Evolutionary conservation across 306 rosid species (phyloP).

Genomic region (Albizia julibrissin): DNA sequence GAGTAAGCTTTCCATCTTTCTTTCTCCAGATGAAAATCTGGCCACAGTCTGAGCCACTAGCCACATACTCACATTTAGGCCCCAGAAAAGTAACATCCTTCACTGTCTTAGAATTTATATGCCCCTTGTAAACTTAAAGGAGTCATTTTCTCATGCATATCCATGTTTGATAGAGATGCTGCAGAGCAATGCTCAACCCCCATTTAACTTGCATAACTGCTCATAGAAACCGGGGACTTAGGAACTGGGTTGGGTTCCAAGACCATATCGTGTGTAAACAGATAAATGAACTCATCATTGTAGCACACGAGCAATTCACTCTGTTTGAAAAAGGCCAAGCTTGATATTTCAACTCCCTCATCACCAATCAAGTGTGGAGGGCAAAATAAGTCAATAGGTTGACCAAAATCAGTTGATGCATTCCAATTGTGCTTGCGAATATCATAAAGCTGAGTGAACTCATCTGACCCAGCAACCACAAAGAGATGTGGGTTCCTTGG

Average conservation of each 20-base stretch:
- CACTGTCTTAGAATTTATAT: constrained; percentile 73
- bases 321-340: constrained; percentile 89
- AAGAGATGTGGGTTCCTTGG: constrained; percentile 90
- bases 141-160: constrained; percentile 43
- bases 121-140: constrained; percentile 92
- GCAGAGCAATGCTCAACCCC: constrained; percentile 43
- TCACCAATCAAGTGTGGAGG: constrained; percentile 72
- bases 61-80: constrained; percentile 87
- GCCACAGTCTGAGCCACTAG: constrained; percentile 97
- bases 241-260: constrained; percentile 65
- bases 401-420: constrained; percentile 68
- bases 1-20: constrained; percentile 82
- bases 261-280: constrained; percentile 82
- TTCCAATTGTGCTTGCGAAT: constrained; percentile 77
- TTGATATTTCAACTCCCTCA: constrained; percentile 68
- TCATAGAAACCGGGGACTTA: neutral
- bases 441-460: constrained; percentile 75
- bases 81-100: constrained; percentile 94
- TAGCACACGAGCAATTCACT: constrained; percentile 86
- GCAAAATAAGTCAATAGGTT: constrained; percentile 67
- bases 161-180: constrained; percentile 46
- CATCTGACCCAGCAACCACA: constrained; percentile 80
- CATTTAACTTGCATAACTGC: constrained; percentile 61
- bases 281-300: constrained; percentile 76
- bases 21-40: constrained; percentile 91